phyloP scores from a whole-genome alignment of 2,329 filamentous ascomycete species.

The Fusarium papillatum region DNA sequence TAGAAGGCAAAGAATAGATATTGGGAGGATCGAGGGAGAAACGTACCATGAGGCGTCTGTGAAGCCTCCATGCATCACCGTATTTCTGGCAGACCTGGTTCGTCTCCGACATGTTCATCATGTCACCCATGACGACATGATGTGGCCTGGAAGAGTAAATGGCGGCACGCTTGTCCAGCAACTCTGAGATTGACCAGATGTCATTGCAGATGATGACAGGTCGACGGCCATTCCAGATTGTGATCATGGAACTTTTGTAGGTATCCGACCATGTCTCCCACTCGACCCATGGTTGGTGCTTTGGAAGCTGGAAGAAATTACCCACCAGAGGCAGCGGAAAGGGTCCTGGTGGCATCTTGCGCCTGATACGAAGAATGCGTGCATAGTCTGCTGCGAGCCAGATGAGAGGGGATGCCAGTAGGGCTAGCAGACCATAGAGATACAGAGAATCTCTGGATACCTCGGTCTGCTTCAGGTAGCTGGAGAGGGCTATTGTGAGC shows the following conservation, averaged over 20 bases:
- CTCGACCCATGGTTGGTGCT: background rate
- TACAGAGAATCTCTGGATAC: background rate
- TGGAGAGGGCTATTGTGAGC: background rate
- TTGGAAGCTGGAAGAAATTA: background rate
- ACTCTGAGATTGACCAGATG: background rate
- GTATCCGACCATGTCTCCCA: background rate
- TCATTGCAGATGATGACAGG: background rate
- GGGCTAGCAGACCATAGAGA: background rate
- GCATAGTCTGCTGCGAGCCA: background rate
- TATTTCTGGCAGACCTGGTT: background rate
- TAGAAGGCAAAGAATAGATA: background rate
- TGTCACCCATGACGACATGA: background rate
- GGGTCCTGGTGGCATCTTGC: background rate
- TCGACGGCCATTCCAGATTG: background rate
- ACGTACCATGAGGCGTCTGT: background rate
- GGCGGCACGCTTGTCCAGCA: background rate
- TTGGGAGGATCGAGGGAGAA: background rate
- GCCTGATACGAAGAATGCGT: background rate
- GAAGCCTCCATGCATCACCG: background rate
- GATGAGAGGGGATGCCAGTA: background rate
- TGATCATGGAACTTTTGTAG: background rate
- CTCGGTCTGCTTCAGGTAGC: background rate
- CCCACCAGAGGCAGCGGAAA: background rate
- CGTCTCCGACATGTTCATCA: background rate
- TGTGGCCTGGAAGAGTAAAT: background rate